These are phyloP conservation scores for Haplographium delicatum DNA, from an alignment of 495 filamentous ascomycete genomes.

Conservation along the genomic window DNA sequence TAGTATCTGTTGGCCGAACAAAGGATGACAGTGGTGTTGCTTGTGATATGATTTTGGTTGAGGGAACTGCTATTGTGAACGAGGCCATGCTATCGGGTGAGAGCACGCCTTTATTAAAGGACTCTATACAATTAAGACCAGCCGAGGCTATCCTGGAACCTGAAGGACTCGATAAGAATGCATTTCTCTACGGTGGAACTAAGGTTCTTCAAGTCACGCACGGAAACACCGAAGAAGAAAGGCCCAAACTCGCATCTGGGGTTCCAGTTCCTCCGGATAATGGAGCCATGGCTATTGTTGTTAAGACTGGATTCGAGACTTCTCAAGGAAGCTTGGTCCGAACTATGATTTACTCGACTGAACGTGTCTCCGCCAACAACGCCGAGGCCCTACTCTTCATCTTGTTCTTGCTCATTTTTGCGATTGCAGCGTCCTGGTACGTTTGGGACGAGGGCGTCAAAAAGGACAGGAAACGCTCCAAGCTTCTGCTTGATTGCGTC, in stretches of 20 bases:
- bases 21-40: constrained; percentile 97
- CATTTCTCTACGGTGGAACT: constrained; percentile 93
- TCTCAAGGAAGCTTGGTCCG: constrained; percentile 96
- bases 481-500: constrained; percentile 94
- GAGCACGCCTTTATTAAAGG: constrained; percentile 93
- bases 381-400: constrained; percentile 93
- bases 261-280: constrained; percentile 77
- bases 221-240: constrained; percentile 65
- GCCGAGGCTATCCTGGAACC: constrained; percentile 78
- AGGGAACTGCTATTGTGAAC: constrained; percentile 96
- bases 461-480: constrained; percentile 91
- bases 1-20: constrained; percentile 89
- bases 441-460: constrained; percentile 95
- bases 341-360: constrained; percentile 99
- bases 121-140: constrained; percentile 89
- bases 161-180: constrained; percentile 91
- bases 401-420: constrained; percentile 92
- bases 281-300: constrained; percentile 87
- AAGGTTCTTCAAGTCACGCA: constrained; percentile 96
- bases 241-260: constrained; percentile 61
- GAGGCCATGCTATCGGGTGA: constrained; percentile 99
- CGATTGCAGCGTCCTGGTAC: constrained; percentile 98
- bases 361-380: constrained; percentile 97
- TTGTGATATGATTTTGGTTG: constrained; percentile 92
- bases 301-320: constrained; percentile 98